Base-by-base conservation (phyloP, 352 stramenopile genomes). In the Stephanocyclus meneghinianus region DNA sequence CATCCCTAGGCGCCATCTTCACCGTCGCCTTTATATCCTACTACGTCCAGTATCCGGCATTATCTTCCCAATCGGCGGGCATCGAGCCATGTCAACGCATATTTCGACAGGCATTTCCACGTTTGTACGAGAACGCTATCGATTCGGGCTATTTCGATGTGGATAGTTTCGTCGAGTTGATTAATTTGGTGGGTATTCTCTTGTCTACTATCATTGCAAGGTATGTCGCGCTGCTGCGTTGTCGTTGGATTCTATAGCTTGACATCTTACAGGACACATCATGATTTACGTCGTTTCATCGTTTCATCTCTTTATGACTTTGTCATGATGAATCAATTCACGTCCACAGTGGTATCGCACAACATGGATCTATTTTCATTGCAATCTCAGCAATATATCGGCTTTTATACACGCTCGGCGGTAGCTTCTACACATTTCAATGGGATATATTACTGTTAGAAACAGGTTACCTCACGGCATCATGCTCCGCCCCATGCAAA, bases 371-470 rank as follows among this genome's bases (percentile, higher is more conserved):
- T 2, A 29, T 88, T 8, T 73, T 89, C 32, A 68, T 91, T 50
- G 56, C 65, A 2, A 35, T 84, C 0, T 77, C 91, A 32, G 93
- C 87, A 81, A 66, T 95, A 48, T 91, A 87, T 77, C 95, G 95
- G 57, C 83, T 97, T 11, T 92, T 95, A 47, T 87, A 95, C 44
- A 83, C 90, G 44, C 89, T 91, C 18, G 94, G 94, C n/a, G 89
- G 94, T 32, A 92, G 90, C 18, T 97, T 98, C 78, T 94, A 97
- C 73, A 87, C 85, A 18, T 97, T 97, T 80, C 95, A 97, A 87
- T 98, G 95, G 95, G 95, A 98, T 74, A 91, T 91, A n/a, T 81
- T 98, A 13, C 71, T 97, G 13, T 71, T 97, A 2, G 95, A 98
- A 85, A 89, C 93, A 2, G 92, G 94, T 6, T 92, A 94, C 56